A percentile compares a stretch with the other conserved stretches of the same genome.
Evolutionary conservation across 805 yeast genomes (phyloP).

Genomic region (Saturnispora sanitii): DNA sequence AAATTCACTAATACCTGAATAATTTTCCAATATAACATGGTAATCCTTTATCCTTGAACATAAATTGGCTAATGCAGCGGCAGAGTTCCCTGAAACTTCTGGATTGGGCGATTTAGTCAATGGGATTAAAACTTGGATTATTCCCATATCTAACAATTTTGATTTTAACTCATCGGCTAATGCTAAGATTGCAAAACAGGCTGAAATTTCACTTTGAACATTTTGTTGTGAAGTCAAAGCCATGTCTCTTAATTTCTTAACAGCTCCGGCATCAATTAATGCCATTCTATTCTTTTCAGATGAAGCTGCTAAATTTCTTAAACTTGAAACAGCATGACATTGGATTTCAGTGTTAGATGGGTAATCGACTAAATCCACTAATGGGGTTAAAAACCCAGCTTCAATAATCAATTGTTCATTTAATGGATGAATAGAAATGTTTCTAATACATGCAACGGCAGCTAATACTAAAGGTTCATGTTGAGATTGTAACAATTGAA

Average conservation of each 20-base stretch:
- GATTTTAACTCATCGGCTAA: constrained; percentile 90
- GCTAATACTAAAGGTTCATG: constrained; percentile 91
- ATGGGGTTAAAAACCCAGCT: constrained; percentile 90
- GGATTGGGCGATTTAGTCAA: constrained; percentile 78
- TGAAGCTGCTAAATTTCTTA: constrained; percentile 92
- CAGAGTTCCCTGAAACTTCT: constrained; percentile 96
- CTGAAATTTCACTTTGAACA: constrained; percentile 93
- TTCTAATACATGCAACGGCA: constrained; percentile 96
- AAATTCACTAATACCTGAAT: constrained; percentile 89
- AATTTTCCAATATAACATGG: constrained; percentile 63
- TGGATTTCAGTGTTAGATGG: constrained; percentile 91
- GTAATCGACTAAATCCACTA: constrained; percentile 75
- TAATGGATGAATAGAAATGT: constrained; percentile 91
- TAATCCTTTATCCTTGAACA: constrained; percentile 86
- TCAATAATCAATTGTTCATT: constrained; percentile 94
- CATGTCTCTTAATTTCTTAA: constrained; percentile 80
- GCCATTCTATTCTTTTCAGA: constrained; percentile 89
- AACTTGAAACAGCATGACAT: constrained; percentile 95
- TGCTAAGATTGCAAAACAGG: constrained; percentile 94
- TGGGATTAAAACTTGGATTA: constrained; percentile 83
- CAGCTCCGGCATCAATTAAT: constrained; percentile 90
- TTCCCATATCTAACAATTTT: constrained; percentile 71
- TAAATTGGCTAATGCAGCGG: constrained; percentile 94
- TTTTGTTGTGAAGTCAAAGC: constrained; percentile 80
- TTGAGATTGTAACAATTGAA: constrained; percentile 76